Conservation (phyloP, 805 yeast genomes). For the Saccharomycopsis sp. region DNA sequence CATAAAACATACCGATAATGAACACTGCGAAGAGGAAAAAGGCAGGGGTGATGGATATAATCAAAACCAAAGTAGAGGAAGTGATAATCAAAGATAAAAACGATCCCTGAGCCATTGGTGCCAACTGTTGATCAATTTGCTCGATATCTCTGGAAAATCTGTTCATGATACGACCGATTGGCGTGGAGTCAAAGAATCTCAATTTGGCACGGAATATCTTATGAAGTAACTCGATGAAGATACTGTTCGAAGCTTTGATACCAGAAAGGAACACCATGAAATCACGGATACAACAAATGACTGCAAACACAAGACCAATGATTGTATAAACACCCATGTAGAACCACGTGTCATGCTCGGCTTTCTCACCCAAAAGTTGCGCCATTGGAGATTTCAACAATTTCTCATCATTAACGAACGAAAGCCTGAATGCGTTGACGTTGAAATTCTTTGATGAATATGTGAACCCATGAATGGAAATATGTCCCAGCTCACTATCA, state of each 20-base stretch:
- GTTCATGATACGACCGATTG: conserved; percentile 94
- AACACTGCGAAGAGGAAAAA: conserved; percentile 71
- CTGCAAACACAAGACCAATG: conserved; percentile 59
- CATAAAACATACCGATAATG: conserved; percentile 53
- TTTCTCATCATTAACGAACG: conserved; percentile 20
- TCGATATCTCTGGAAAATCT: conserved; percentile 94
- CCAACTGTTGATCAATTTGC: conserved; percentile 86
- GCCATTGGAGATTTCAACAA: conserved; percentile 28
- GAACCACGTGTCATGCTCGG: conserved; percentile 46
- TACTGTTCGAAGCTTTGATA: conserved; percentile 66
- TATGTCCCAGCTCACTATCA: conserved; percentile 32
- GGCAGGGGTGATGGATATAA: conserved; percentile 76
- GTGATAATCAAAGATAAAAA: conserved; percentile 61
- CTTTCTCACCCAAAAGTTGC: conserved; percentile 12
- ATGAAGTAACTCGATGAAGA: conserved; percentile 60
- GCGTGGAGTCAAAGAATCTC: conserved; percentile 92
- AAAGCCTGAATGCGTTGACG: conserved; percentile 17
- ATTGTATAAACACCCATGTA: conserved; percentile 62
- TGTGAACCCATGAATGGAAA: conserved; percentile 25
- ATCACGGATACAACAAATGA: conserved; percentile 54
- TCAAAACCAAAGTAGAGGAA: conserved; percentile 61
- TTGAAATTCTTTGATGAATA: conserved; percentile 21
- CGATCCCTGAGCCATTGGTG: conserved; percentile 71
- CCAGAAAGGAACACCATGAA: conserved; percentile 60
- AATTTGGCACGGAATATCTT: conserved; percentile 69